phyloP scores from a whole-genome alignment of 2,329 filamentous ascomycete genomes.

The Trichoderma cornu-damae region DNA sequence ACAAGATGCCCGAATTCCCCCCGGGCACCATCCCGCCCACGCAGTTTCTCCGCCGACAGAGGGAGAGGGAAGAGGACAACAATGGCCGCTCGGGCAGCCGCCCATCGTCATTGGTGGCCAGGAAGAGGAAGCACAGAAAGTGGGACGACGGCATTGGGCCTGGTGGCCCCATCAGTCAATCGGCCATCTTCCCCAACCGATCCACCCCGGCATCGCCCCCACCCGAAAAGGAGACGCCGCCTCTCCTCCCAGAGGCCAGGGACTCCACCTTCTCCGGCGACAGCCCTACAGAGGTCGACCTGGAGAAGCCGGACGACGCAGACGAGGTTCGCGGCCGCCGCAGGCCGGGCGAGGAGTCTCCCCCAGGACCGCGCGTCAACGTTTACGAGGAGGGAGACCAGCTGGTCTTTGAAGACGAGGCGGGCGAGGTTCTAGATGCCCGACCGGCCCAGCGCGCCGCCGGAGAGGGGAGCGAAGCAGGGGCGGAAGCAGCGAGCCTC shows the following conservation, averaged over 20 bases:
- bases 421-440: constrained; percentile 78
- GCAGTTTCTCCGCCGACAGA: constrained; percentile 75
- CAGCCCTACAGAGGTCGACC: constrained; percentile 30
- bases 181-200: constrained; percentile 72
- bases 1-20: constrained; percentile 56
- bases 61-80: constrained; percentile 69
- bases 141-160: constrained; percentile 68
- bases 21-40: constrained; percentile 69
- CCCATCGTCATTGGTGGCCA: constrained; percentile 54
- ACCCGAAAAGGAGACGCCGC: constrained; percentile 30
- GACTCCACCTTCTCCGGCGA: constrained; percentile 33
- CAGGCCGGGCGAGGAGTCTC: background rate
- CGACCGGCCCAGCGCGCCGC: constrained; percentile 30
- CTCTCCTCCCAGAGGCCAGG: constrained; percentile 26
- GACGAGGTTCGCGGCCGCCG: constrained; percentile 22
- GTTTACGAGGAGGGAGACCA: constrained; percentile 77
- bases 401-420: constrained; percentile 75
- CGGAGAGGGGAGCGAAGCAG: background rate
- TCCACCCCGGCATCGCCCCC: constrained; percentile 24
- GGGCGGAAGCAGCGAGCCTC: constrained; percentile 20
- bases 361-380: constrained; percentile 45
- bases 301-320: constrained; percentile 24
- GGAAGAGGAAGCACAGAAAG: constrained; percentile 60
- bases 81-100: constrained; percentile 51
- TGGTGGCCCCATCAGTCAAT: constrained; percentile 83